A percentile compares a stretch with the other conserved stretches of the same genome.
These are phyloP conservation scores for Grigorovia humatica DNA, from an alignment of 805 yeast species.

Conservation along the genomic window DNA sequence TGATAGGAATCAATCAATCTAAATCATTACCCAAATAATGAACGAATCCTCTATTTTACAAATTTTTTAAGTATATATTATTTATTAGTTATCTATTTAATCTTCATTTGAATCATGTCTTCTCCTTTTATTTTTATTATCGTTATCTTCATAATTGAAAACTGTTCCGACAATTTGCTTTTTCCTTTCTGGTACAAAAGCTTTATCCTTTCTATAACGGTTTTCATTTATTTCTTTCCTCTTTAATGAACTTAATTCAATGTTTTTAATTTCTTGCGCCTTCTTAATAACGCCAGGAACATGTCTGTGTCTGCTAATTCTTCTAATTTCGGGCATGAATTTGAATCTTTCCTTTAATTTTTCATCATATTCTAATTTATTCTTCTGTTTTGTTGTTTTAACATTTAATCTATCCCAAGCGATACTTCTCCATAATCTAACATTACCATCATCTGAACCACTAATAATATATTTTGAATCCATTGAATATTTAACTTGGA, in stretches of 20 bases:
- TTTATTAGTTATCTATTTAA: neutral
- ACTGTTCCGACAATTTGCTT: slow-evolving; percentile 82
- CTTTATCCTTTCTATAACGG: slow-evolving; percentile 57
- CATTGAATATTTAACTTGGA: slow-evolving; percentile 73
- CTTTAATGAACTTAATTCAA: slow-evolving; percentile 63
- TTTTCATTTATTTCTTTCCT: slow-evolving; percentile 77
- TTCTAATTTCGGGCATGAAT: slow-evolving; percentile 90
- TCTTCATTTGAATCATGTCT: slow-evolving; percentile 6
- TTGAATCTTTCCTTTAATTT: slow-evolving; percentile 87
- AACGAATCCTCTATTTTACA: neutral
- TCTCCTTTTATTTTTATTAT: slow-evolving; percentile 8
- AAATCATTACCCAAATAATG: neutral
- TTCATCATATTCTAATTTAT: slow-evolving; percentile 80
- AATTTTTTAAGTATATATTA: neutral
- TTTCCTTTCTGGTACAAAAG: slow-evolving; percentile 61
- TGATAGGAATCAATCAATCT: too few species aligned
- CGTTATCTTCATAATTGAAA: slow-evolving; percentile 38
- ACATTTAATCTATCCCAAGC: slow-evolving; percentile 79
- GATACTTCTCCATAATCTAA: slow-evolving; percentile 83
- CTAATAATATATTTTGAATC: slow-evolving; percentile 79
- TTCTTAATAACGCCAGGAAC: slow-evolving; percentile 79
- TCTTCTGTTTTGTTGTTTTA: slow-evolving; percentile 68
- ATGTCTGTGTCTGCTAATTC: slow-evolving; percentile 88
- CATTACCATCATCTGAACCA: slow-evolving; percentile 95
- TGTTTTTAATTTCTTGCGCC: slow-evolving; percentile 75